Conservation (phyloP, 169 alveolate genomes). For the Cytauxzoon felis region DNA sequence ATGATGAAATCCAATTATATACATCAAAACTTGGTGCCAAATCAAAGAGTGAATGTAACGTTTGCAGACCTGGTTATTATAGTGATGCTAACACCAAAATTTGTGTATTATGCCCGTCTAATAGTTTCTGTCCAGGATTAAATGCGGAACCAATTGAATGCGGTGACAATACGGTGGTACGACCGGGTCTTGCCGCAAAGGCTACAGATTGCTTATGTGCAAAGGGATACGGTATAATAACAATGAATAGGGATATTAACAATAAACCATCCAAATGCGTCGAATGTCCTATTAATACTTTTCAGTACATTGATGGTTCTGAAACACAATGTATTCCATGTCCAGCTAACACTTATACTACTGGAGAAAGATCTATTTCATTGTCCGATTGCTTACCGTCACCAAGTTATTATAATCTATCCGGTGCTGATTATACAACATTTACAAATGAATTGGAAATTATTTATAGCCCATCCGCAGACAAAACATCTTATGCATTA, state of each 20-base stretch:
- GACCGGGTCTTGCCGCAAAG: constrained; percentile 8
- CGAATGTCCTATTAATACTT: constrained; percentile 46
- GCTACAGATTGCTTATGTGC: constrained; percentile 44
- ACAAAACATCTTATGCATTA: background rate
- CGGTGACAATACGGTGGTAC: constrained; percentile 58
- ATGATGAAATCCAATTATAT: constrained; percentile 15
- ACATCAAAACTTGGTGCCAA: constrained; percentile 53
- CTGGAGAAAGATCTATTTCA: constrained; percentile 52
- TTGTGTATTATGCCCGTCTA: constrained; percentile 64
- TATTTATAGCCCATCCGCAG: background rate
- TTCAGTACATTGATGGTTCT: constrained; percentile 57
- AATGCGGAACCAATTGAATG: constrained; percentile 55
- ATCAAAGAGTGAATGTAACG: constrained; percentile 49
- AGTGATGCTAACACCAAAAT: constrained; percentile 31
- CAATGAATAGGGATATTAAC: constrained; percentile 3
- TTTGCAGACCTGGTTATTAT: constrained; percentile 66
- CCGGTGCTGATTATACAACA: background rate
- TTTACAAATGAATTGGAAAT: constrained; percentile 4
- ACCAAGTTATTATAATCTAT: constrained; percentile 55
- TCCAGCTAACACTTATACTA: constrained; percentile 64
- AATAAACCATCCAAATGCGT: constrained; percentile 11
- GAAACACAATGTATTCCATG: constrained; percentile 64
- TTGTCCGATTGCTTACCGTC: constrained; percentile 64
- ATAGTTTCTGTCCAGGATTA: constrained; percentile 68
- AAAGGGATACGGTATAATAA: constrained; percentile 30